Evolutionary conservation across 768 basidiomycete genomes (phyloP).

Genomic region (Rhizopogon rudus): DNA sequence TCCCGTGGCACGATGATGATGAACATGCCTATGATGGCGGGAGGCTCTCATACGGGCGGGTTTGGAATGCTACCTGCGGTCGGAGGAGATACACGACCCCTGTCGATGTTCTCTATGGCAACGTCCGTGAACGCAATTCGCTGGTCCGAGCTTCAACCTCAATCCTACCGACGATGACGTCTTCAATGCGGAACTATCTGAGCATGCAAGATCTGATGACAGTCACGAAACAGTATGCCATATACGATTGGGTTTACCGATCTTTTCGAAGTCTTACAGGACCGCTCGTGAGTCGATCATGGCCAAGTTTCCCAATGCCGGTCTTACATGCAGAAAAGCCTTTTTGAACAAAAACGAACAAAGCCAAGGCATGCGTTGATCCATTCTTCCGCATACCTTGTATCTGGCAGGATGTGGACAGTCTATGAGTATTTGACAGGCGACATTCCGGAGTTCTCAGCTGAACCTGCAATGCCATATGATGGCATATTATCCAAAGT

Average conservation of each 20-base stretch:
- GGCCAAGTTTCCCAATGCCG: no score
- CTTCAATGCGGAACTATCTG: slow-evolving; percentile 58
- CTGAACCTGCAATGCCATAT: no score
- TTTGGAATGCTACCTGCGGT: slow-evolving; percentile 49
- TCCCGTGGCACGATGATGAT: no score
- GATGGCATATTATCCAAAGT: no score
- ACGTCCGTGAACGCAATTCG: slow-evolving; percentile 80
- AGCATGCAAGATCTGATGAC: slow-evolving; percentile 33
- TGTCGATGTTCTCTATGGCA: slow-evolving; percentile 30
- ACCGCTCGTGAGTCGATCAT: no score
- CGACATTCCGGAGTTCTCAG: no score
- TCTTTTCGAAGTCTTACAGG: slow-evolving; percentile 19
- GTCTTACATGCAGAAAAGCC: no score
- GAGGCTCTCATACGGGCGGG: slow-evolving; percentile 50
- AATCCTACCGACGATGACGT: slow-evolving; percentile 87
- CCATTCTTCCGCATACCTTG: no score
- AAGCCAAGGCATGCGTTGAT: no score
- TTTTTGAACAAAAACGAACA: no score
- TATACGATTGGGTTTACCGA: background rate
- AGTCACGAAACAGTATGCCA: slow-evolving; percentile 87
- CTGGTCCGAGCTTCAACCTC: slow-evolving; percentile 69
- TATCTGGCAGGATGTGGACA: no score
- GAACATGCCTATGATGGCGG: slow-evolving; percentile 53
- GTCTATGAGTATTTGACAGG: no score
- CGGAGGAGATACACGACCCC: slow-evolving; percentile 43